phyloP scores from a whole-genome alignment of 768 basidiomycete species.

The Suillus clintonianus region DNA sequence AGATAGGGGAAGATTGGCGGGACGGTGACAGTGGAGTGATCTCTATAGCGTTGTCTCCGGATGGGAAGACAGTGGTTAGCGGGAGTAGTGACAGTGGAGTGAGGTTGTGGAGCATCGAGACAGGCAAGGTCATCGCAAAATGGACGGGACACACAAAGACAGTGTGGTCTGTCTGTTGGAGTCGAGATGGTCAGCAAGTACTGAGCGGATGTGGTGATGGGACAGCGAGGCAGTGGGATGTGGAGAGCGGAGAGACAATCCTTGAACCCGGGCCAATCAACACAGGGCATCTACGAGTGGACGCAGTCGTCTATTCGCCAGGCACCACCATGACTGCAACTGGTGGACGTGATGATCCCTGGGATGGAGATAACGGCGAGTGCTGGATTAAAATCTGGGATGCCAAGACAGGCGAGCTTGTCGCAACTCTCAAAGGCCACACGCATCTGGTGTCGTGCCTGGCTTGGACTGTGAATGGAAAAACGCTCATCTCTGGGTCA shows the following conservation, averaged over 20 bases:
- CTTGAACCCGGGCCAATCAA: background rate
- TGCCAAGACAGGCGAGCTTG: background rate
- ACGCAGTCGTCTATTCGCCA: background rate
- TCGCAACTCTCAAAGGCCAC: background rate
- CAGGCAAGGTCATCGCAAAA: background rate
- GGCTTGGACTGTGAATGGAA: too few species aligned
- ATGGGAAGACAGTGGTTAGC: background rate
- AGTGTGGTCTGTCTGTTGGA: background rate
- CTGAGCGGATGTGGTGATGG: background rate
- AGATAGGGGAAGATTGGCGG: too few species aligned
- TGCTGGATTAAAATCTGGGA: background rate
- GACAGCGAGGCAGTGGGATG: background rate
- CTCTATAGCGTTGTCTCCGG: background rate
- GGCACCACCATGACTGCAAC: conserved; percentile 1
- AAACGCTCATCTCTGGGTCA: too few species aligned
- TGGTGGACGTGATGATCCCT: background rate
- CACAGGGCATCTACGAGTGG: background rate
- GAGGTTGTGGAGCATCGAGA: background rate
- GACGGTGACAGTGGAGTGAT: accelerated
- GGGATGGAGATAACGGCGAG: accelerated
- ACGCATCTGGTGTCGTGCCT: too few species aligned
- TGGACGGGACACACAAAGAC: background rate
- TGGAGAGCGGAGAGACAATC: background rate
- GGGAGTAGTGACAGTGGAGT: background rate
- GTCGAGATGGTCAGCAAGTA: background rate